Conservation (phyloP, 208 protist species). For the Trypanosoma theileri region DNA sequence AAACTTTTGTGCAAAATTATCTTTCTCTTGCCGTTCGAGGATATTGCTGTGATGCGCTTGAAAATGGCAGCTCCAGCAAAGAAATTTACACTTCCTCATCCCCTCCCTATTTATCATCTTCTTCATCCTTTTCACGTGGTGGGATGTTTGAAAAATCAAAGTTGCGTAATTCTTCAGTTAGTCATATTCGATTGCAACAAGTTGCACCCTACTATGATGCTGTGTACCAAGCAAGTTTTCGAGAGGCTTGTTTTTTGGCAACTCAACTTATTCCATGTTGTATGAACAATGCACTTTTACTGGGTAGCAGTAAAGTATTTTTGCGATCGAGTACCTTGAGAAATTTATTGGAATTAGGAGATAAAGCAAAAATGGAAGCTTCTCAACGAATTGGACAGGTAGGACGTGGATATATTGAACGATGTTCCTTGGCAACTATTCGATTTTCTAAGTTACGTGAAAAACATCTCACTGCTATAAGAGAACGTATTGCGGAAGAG, state of each 20-base stretch:
- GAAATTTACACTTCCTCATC: neutral
- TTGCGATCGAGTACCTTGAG: conserved; percentile 6
- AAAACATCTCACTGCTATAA: conserved; percentile 3
- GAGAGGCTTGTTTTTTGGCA: conserved; percentile 9
- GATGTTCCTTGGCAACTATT: neutral
- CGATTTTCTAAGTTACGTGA: neutral
- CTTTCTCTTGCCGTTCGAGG: conserved; percentile 16
- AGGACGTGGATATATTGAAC: conserved; percentile 5
- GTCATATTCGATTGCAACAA: neutral
- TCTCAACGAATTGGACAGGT: neutral
- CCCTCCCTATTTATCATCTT: neutral
- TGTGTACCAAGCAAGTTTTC: conserved; percentile 16
- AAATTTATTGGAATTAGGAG: conserved; percentile 3
- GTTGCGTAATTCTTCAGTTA: neutral
- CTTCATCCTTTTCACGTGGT: neutral
- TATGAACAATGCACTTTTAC: conserved; percentile 2
- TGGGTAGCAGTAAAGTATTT: conserved; percentile 26
- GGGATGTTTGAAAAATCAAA: neutral
- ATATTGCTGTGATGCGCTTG: conserved; percentile 10
- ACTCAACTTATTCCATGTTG: conserved; percentile 12
- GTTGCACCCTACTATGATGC: neutral
- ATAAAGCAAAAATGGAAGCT: neutral
- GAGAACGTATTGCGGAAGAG: conserved; percentile 19
- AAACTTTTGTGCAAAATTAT: conserved; percentile 19
- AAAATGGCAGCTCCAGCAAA: neutral